Evolutionary conservation across 768 basidiomycete genomes (phyloP), one percentile per base, ranked within the genome.

Genomic region (Leccinum barrowsii): DNA sequence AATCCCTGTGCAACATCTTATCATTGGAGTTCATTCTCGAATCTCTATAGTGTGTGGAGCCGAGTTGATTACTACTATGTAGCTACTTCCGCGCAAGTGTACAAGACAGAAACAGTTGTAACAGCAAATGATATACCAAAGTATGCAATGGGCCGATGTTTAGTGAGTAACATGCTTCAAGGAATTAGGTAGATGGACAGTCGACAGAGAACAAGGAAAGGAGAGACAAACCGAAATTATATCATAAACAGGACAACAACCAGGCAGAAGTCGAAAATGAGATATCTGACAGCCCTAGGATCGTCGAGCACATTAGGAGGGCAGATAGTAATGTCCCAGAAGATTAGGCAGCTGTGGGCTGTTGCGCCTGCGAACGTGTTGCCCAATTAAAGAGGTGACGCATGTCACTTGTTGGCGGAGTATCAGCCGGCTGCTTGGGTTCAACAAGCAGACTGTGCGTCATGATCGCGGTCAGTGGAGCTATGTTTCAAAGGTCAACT

Each of bases 361-460:
- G 70, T 61, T 72, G 71, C 59, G 73, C 72, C 59, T 74, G 72
- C 57, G 85, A 85, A 60, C 86, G 81, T 58, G 83, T 85, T 51
- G 89, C 84, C 90, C 90, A 90, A 64, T 81, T 82, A 74, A 91
- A 92, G 37, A 91, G 76, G 68, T 90, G 87, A 52, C 89, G 86
- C 79, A 90, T 81, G 66, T 92, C 90, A 60, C 82, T 78, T 10
- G 75, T 68, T 46, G 82, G 85, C 24, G 84, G 80, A 37, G 77
- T 76, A 70, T 93, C 91, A 40, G 87, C 87, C 8, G 88, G 80
- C 59, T 92, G 90, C 68, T 82, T 88, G 50, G 91, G 92, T 70
- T 93, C 91, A 58, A 94, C 87, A 59, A 92, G 80, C 55, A 92
- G 78, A 77, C 90, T 92, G 32, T 59, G 47, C 53, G 57, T 22